Evolutionary conservation across 192 early-diverging fungal species (phyloP).

Genomic region (Coemansia javaensis): DNA sequence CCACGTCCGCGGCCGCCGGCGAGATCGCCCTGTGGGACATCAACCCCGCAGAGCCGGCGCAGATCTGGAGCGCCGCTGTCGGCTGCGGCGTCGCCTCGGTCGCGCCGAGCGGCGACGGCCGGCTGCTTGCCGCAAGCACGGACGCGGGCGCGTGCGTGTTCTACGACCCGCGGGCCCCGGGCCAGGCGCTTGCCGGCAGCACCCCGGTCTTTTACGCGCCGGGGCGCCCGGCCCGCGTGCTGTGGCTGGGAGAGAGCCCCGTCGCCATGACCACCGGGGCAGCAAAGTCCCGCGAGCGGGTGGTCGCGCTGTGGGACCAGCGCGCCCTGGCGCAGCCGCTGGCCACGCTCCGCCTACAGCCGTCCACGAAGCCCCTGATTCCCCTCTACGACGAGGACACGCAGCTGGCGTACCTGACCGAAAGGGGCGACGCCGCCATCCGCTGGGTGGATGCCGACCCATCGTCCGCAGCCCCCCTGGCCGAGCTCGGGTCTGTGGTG

Average conservation of each 20-base stretch:
- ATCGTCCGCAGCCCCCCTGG: slow-evolving; percentile 19
- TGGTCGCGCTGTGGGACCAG: slow-evolving; percentile 74
- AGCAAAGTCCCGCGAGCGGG: slow-evolving; percentile 61
- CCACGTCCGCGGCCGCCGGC: slow-evolving; percentile 11
- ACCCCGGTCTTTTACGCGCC: slow-evolving; percentile 26
- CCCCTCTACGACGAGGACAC: slow-evolving; percentile 83
- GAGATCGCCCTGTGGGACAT: slow-evolving; percentile 34
- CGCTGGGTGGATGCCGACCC: slow-evolving; percentile 63
- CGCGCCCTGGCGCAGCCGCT: slow-evolving; percentile 59
- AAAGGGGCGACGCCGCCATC: slow-evolving; percentile 64
- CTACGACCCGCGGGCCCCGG: slow-evolving; percentile 19
- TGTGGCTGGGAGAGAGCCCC: slow-evolving; percentile 66
- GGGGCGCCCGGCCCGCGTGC: slow-evolving; percentile 49
- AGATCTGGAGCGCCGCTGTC: slow-evolving; percentile 13
- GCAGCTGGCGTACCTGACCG: slow-evolving; percentile 64
- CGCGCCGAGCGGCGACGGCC: slow-evolving; percentile 29
- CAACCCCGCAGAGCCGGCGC: neutral
- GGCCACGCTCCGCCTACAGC: slow-evolving; percentile 57
- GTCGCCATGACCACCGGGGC: slow-evolving; percentile 70
- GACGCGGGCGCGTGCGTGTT: slow-evolving; percentile 16
- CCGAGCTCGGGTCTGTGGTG: slow-evolving; percentile 31
- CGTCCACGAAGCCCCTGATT: slow-evolving; percentile 63
- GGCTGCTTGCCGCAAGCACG: slow-evolving; percentile 26
- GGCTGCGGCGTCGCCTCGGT: slow-evolving; percentile 18
- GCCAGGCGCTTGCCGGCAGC: slow-evolving; percentile 3